These are phyloP conservation scores for Lotmaria passim DNA, from an alignment of 208 protist genomes.

Conservation along the genomic window DNA sequence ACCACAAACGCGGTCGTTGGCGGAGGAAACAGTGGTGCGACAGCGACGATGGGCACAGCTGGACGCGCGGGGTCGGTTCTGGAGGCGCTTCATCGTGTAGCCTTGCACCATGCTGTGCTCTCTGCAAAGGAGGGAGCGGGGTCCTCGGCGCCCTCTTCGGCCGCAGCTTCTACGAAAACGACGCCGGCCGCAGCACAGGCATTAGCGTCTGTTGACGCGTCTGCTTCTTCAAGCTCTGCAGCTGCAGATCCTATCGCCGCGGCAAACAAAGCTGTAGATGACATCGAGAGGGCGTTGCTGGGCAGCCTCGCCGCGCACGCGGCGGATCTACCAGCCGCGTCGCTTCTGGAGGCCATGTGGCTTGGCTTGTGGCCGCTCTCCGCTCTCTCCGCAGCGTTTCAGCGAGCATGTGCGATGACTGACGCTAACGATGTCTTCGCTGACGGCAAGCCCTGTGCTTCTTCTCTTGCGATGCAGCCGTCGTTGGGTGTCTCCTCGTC, in stretches of 20 bases:
- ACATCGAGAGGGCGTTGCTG: conserved; percentile 20
- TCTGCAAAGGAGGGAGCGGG: neutral
- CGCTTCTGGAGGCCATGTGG: conserved; percentile 32
- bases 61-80: conserved; percentile 6
- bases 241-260: neutral
- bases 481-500: neutral
- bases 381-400: neutral
- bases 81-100: conserved; percentile 10
- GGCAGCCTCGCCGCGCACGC: conserved; percentile 12
- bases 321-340: conserved; percentile 5
- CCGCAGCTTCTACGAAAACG: too few relatives aligned
- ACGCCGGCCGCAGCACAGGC: neutral
- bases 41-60: neutral
- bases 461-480: neutral
- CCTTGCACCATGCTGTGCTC: neutral
- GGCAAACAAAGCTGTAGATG: neutral
- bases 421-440: neutral
- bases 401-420: neutral
- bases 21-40: neutral
- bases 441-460: neutral
- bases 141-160: neutral
- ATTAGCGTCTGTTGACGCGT: neutral
- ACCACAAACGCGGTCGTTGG: neutral
- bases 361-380: conserved; percentile 23
- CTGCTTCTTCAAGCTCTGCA: neutral